phyloP scores from a whole-genome alignment of 2,329 filamentous ascomycete genomes.

The Fonsecaea nubica region DNA sequence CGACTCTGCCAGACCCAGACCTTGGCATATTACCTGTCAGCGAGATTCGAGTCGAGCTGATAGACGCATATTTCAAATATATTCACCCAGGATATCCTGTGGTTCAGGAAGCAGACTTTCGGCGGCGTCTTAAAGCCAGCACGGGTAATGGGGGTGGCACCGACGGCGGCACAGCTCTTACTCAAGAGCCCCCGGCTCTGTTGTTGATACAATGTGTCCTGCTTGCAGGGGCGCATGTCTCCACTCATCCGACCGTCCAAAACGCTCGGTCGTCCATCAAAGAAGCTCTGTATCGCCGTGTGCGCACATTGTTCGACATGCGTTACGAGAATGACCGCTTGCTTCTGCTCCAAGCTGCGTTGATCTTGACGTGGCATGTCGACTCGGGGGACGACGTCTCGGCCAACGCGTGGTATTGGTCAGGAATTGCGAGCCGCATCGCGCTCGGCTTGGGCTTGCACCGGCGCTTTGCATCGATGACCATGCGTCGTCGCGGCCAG shows the following conservation, averaged over 20 bases:
- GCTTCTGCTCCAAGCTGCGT: constrained; percentile 41
- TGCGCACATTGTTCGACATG: constrained; percentile 42
- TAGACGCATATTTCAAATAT: constrained; percentile 59
- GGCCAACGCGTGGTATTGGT: constrained; percentile 42
- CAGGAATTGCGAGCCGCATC: constrained; percentile 42
- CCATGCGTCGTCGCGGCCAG: not conserved
- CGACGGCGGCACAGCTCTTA: constrained; percentile 27
- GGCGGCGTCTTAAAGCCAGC: constrained; percentile 60
- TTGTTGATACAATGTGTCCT: constrained; percentile 43
- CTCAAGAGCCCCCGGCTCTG: constrained; percentile 38
- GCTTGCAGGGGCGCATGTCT: constrained; percentile 42
- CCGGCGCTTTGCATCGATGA: constrained; percentile 14
- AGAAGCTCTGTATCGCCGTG: constrained; percentile 41
- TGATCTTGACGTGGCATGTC: constrained; percentile 43
- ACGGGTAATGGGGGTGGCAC: not conserved
- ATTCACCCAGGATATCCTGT: constrained; percentile 61
- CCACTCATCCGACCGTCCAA: constrained; percentile 39
- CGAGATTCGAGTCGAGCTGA: constrained; percentile 49
- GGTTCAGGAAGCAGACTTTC: constrained; percentile 60
- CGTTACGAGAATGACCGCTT: constrained; percentile 42
- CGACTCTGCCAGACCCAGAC: not conserved
- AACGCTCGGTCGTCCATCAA: constrained; percentile 38
- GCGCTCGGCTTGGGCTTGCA: constrained; percentile 43
- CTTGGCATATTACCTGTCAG: constrained; percentile 15
- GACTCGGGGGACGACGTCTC: constrained; percentile 39